A percentile compares a stretch with the other conserved stretches of the same genome.
Conservation (phyloP, 2,329 filamentous ascomycete species). For the Knoxdaviesia capensis region DNA sequence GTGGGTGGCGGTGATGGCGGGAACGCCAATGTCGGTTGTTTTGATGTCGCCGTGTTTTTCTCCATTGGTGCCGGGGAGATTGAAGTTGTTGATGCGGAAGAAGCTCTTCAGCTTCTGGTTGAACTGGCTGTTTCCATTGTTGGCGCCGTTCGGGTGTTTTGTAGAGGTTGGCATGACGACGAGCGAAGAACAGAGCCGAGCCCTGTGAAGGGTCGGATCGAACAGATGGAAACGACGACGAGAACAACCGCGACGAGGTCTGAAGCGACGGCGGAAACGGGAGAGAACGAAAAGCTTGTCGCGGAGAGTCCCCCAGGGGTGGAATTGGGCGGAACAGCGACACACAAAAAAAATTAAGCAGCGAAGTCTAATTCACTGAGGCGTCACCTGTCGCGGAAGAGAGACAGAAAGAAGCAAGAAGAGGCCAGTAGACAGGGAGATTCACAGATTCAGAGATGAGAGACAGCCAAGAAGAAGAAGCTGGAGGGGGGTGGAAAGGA, state of each 20-base stretch:
- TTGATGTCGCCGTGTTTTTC: conserved; percentile 25
- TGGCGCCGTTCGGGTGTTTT: conserved; percentile 27
- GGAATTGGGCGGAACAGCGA: not conserved
- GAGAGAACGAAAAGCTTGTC: conserved; percentile 3
- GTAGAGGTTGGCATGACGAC: conserved; percentile 24
- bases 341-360: no score
- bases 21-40: conserved; percentile 36
- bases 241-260: conserved; percentile 1
- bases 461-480: no score
- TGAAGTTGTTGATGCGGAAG: conserved; percentile 43
- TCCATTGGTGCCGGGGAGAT: conserved; percentile 14
- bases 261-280: not conserved
- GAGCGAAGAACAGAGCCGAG: not conserved
- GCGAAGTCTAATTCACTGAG: no score
- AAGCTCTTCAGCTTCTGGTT: conserved; percentile 51
- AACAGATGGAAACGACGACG: not conserved
- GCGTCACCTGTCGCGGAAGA: no score
- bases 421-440: no score
- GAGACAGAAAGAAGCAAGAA: no score
- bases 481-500: no score
- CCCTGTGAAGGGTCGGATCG: conserved; percentile 3
- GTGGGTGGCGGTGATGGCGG: conserved; percentile 3
- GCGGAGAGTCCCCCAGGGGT: conserved; percentile 1
- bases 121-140: conserved; percentile 35
- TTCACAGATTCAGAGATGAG: no score